Evolutionary conservation across 2,329 filamentous ascomycete species (phyloP).

Genomic region (Clonostachys rhizophaga): DNA sequence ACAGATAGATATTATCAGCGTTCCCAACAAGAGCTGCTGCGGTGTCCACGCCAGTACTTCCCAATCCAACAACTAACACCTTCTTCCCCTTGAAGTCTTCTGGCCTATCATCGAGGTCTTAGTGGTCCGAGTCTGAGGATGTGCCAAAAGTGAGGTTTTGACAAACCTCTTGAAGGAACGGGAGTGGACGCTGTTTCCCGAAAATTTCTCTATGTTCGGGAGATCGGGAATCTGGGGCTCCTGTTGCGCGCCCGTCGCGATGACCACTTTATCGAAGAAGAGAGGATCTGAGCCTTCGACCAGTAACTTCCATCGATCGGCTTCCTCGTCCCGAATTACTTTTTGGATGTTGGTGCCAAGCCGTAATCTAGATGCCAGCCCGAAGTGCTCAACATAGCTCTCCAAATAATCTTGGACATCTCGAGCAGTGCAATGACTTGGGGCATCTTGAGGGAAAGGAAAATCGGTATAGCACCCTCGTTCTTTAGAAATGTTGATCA

Average conservation of each 20-base stretch:
- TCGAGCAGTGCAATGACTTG: constrained; percentile 10
- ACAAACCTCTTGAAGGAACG: constrained; percentile 2
- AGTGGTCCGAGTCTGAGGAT: not conserved
- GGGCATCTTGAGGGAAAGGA: constrained; percentile 18
- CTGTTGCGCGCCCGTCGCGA: constrained; percentile 25
- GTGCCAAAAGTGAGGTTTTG: not conserved
- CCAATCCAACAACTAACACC: constrained; percentile 36
- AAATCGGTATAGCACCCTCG: constrained; percentile 28
- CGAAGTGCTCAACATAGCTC: constrained; percentile 25
- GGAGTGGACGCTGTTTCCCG: not conserved
- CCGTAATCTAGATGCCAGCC: constrained; percentile 13
- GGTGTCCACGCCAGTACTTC: constrained; percentile 24
- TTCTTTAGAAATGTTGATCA: constrained; percentile 15
- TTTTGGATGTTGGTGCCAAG: constrained; percentile 13
- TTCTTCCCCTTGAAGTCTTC: constrained; percentile 29
- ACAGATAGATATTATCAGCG: not conserved
- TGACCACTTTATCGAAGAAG: constrained; percentile 28
- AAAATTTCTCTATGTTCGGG: constrained; percentile 10
- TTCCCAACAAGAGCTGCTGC: constrained; percentile 21
- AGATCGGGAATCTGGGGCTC: constrained; percentile 25
- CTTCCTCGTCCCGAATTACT: constrained; percentile 2
- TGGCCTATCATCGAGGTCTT: constrained; percentile 4
- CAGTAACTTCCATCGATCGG: constrained; percentile 17
- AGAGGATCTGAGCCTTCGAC: constrained; percentile 10
- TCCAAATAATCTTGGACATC: constrained; percentile 13